Conservation (phyloP, 78 protist species). For the Trichosphaerium sp. region DNA sequence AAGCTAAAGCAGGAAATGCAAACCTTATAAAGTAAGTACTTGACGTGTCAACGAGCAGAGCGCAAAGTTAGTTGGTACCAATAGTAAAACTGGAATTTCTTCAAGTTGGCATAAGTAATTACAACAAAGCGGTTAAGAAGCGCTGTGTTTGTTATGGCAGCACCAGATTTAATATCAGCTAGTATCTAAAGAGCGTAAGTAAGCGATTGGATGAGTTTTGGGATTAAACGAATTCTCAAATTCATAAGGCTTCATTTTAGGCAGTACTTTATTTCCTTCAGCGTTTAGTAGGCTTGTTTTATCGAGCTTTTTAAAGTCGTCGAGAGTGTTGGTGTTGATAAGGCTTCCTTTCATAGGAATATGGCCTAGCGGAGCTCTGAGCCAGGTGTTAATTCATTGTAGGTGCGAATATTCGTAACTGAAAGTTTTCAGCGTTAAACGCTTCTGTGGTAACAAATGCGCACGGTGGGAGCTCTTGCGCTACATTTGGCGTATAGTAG, state of each 20-base stretch:
- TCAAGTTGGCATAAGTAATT: conserved; percentile 73
- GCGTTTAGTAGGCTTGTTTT: conserved; percentile 26
- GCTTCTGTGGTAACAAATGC: conserved; percentile 18
- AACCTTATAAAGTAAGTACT: too few species aligned
- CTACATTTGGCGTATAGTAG: conserved; percentile 28
- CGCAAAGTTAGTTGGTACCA: too few species aligned
- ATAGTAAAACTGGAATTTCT: conserved; percentile 65
- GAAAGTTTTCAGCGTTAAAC: conserved; percentile 11
- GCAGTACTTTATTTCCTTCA: conserved; percentile 15
- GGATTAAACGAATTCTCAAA: too few species aligned
- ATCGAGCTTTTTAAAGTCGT: conserved; percentile 30
- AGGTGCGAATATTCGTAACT: background rate
- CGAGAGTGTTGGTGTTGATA: conserved; percentile 22
- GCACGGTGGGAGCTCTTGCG: conserved; percentile 17
- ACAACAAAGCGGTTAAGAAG: conserved; percentile 42
- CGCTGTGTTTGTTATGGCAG: conserved; percentile 26
- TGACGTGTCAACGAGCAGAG: too few species aligned
- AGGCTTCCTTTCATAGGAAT: conserved; percentile 9
- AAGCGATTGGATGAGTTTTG: too few species aligned
- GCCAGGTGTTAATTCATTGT: background rate
- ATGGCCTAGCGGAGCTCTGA: conserved; percentile 12
- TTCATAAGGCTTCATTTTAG: too few species aligned
- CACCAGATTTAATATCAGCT: conserved; percentile 50
- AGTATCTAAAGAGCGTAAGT: conserved; percentile 13
- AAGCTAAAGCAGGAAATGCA: too few species aligned